phyloP scores from a whole-genome alignment of 73 alveolate species.

The Blepharisma japonicum region DNA sequence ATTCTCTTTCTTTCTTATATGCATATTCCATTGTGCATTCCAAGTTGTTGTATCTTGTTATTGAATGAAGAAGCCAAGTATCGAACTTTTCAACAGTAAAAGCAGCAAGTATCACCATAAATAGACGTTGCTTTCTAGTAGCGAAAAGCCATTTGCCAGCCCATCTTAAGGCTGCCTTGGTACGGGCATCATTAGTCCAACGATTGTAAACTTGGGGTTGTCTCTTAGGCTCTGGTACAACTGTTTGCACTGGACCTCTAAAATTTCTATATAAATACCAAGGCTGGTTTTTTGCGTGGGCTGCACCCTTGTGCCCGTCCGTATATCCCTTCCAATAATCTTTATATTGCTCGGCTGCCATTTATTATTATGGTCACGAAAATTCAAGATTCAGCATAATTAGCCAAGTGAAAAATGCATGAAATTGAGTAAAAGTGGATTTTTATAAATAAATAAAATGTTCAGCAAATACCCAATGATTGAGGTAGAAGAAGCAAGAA shows the following conservation, averaged over 20 bases:
- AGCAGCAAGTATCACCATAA: background rate
- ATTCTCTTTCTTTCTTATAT: conserved; percentile 9
- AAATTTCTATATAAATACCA: conserved; percentile 2
- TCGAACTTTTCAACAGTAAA: background rate
- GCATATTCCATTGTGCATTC: conserved; percentile 30
- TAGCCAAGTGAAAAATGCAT: too few species aligned
- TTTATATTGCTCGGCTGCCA: background rate
- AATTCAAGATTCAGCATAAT: too few species aligned
- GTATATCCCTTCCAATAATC: background rate
- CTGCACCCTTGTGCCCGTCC: background rate
- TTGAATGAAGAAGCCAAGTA: background rate
- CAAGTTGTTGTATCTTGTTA: background rate
- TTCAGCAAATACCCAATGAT: conserved; percentile 22
- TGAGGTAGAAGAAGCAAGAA: background rate
- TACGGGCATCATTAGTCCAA: conserved; percentile 1
- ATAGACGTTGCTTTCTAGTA: background rate
- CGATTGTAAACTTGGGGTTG: conserved; percentile 20
- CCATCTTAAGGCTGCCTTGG: background rate
- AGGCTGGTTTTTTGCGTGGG: conserved; percentile 13
- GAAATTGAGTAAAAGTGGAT: too few species aligned
- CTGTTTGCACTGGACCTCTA: conserved; percentile 18
- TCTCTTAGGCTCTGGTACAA: background rate
- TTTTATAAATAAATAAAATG: background rate
- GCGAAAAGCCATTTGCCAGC: background rate
- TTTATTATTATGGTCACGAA: background rate